Conservation (phyloP, 805 yeast genomes). For the Vanderwaltozyma polyspora region DNA sequence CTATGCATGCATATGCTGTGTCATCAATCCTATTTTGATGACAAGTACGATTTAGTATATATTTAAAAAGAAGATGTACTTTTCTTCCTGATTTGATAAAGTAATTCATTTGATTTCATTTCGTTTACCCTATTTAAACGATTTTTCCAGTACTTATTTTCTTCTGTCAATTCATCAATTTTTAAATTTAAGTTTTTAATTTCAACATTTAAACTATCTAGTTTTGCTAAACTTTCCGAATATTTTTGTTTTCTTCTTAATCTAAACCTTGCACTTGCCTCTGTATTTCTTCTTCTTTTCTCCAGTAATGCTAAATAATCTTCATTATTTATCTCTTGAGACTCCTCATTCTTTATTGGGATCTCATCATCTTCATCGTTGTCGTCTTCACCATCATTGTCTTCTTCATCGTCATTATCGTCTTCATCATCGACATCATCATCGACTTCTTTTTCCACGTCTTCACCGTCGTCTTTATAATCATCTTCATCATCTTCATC, state of each 20-base stretch:
- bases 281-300: slow-evolving; percentile 80
- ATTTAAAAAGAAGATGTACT: neutral
- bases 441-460: neutral
- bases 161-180: slow-evolving; percentile 16
- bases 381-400: neutral
- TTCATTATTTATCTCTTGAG: neutral
- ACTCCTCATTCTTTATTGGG: too few species aligned
- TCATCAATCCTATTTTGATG: neutral
- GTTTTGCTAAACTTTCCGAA: slow-evolving; percentile 13
- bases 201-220: slow-evolving; percentile 12
- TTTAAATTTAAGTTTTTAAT: slow-evolving; percentile 14
- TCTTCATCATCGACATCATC: neutral
- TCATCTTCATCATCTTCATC: too few species aligned
- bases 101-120: slow-evolving; percentile 16
- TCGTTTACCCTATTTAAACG: slow-evolving; percentile 20
- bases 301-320: slow-evolving; percentile 14
- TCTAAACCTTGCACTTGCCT: slow-evolving; percentile 89
- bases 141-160: slow-evolving; percentile 23
- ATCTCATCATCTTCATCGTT: slow-evolving; percentile 1
- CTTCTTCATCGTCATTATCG: too few species aligned
- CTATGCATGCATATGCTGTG: neutral
- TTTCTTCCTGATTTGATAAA: slow-evolving; percentile 16
- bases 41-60: neutral
- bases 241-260: slow-evolving; percentile 30
- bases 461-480: too few species aligned